Conservation (phyloP, 106 monocot genomes). For the Acanthochlamys bracteata region DNA sequence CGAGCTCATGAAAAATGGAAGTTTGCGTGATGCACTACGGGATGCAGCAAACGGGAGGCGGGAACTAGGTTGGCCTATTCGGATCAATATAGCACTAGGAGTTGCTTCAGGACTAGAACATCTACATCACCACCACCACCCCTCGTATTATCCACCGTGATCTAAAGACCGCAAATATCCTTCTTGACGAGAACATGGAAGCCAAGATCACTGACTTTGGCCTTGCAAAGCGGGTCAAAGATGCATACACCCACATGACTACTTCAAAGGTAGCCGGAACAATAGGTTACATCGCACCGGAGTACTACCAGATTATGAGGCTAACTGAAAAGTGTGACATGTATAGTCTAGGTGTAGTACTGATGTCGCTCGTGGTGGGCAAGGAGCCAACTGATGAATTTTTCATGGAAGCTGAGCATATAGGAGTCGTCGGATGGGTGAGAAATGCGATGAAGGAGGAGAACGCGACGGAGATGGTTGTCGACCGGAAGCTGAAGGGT, state of each 20-base stretch:
- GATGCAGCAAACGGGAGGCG: neutral
- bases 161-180: conserved; percentile 71
- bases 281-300: conserved; percentile 69
- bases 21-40: conserved; percentile 41
- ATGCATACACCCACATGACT: conserved; percentile 50
- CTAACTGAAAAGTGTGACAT: conserved; percentile 68
- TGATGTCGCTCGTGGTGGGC: conserved; percentile 54
- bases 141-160: conserved; percentile 70
- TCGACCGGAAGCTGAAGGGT: conserved; percentile 35
- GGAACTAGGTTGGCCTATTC: conserved; percentile 33
- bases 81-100: conserved; percentile 32
- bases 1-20: conserved; percentile 85
- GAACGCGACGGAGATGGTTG: conserved; percentile 6
- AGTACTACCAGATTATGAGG: conserved; percentile 67
- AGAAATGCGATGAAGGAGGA: conserved; percentile 19
- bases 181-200: conserved; percentile 60
- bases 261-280: conserved; percentile 62
- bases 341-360: conserved; percentile 70
- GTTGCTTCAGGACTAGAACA: conserved; percentile 62
- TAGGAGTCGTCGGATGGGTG: conserved; percentile 55
- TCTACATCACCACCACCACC: conserved; percentile 47
- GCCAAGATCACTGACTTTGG: conserved; percentile 71
- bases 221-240: conserved; percentile 54
- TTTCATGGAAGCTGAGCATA: conserved; percentile 38
- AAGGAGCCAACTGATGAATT: conserved; percentile 54